Conservation (phyloP, 2,329 filamentous ascomycete species). For the Tolypocladium guangdongense region DNA sequence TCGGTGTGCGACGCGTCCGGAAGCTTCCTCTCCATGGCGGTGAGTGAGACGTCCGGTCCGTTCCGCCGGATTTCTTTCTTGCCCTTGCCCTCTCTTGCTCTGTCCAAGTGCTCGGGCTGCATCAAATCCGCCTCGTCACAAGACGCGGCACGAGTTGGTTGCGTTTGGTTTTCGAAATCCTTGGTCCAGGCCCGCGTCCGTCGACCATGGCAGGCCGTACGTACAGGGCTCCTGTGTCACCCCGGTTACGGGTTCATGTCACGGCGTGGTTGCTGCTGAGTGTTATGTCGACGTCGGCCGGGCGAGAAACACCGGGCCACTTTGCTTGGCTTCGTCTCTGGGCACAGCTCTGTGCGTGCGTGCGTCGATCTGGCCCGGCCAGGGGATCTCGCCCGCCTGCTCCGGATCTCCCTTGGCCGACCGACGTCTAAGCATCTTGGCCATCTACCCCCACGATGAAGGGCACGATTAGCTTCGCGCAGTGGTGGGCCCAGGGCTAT, state of each 20-base stretch:
- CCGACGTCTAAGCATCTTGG: neutral
- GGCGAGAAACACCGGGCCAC: neutral
- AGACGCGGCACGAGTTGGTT: too few species aligned
- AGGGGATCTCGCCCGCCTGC: neutral
- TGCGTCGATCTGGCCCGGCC: neutral
- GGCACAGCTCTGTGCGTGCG: neutral
- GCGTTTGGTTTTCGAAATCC: neutral
- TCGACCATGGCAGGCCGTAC: neutral
- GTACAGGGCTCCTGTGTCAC: neutral
- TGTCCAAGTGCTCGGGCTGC: neutral
- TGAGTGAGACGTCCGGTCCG: neutral
- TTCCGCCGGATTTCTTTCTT: neutral
- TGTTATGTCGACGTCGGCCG: neutral
- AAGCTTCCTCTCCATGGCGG: neutral
- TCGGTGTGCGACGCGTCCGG: too few species aligned
- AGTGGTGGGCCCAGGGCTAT: neutral
- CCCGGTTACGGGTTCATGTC: neutral
- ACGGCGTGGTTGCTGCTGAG: neutral
- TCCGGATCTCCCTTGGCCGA: neutral
- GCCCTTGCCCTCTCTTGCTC: neutral
- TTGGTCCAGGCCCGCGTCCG: slow-evolving; percentile 1
- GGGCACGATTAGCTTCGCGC: slow-evolving; percentile 1
- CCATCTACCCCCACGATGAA: slow-evolving; percentile 2
- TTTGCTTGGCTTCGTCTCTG: neutral
- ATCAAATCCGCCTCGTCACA: neutral